phyloP scores from a whole-genome alignment of 1,139 yeast species.

The Geotrichum klebahnii region DNA sequence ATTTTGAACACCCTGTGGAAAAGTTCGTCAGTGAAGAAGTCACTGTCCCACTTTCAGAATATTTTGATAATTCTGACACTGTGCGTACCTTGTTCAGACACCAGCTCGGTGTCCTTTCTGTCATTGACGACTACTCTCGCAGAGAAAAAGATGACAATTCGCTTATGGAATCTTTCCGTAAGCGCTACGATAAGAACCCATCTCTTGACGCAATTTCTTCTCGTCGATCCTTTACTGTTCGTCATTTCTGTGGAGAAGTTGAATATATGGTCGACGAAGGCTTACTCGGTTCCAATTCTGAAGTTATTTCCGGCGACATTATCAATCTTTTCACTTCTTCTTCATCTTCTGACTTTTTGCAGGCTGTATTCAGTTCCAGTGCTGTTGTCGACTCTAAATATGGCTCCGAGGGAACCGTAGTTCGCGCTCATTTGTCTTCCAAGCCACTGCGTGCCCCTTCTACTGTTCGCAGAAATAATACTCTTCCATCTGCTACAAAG shows the following conservation, averaged over 20 bases:
- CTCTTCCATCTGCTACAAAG: constrained; percentile 15
- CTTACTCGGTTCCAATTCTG: constrained; percentile 38
- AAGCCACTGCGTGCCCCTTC: constrained; percentile 43
- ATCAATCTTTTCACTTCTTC: constrained; percentile 42
- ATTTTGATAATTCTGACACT: constrained; percentile 43
- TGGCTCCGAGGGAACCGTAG: constrained; percentile 36
- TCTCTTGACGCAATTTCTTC: constrained; percentile 34
- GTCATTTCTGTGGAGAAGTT: constrained; percentile 44
- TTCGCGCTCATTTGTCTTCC: constrained; percentile 41
- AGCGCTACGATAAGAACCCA: constrained; percentile 37
- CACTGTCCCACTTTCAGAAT: constrained; percentile 38
- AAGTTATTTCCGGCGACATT: constrained; percentile 42
- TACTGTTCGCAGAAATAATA: constrained; percentile 28
- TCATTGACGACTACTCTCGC: constrained; percentile 42
- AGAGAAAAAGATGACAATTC: constrained; percentile 38
- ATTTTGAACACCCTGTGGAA: constrained; percentile 41
- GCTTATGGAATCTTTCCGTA: constrained; percentile 36
- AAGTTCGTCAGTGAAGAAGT: constrained; percentile 43
- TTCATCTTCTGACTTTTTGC: constrained; percentile 40
- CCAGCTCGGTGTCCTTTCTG: constrained; percentile 38
- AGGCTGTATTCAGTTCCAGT: constrained; percentile 37
- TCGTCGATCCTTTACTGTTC: constrained; percentile 36
- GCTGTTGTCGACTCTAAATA: constrained; percentile 41
- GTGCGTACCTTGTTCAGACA: constrained; percentile 40
- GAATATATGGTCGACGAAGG: constrained; percentile 38